Evolutionary conservation across 2,329 filamentous ascomycete species (phyloP).

Genomic region (Talaromyces funiculosus): DNA sequence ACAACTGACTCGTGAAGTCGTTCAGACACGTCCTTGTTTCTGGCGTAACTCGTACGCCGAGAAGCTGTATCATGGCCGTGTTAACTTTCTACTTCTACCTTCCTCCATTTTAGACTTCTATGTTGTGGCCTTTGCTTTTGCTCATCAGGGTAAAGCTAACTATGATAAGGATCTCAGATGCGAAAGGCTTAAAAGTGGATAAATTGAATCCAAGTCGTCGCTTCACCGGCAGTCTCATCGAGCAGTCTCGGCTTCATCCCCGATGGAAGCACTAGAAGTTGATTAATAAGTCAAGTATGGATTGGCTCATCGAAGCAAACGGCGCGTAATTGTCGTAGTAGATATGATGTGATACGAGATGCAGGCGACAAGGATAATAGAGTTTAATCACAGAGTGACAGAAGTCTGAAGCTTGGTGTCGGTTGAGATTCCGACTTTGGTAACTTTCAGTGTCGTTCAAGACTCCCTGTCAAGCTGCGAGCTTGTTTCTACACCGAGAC

Average conservation of each 20-base stretch:
- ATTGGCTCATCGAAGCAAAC: not conserved
- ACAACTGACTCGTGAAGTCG: not conserved
- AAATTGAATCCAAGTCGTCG: not conserved
- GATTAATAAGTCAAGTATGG: not conserved
- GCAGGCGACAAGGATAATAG: not conserved
- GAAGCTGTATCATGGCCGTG: not conserved
- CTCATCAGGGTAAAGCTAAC: not conserved
- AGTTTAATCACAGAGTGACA: not conserved
- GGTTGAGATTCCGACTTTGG: not conserved
- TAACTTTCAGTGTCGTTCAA: not conserved
- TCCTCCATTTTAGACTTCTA: not conserved
- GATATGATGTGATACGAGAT: not conserved
- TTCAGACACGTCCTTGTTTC: not conserved
- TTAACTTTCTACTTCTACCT: not conserved
- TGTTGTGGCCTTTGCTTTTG: slow-evolving; percentile 5
- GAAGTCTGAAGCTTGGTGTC: no score
- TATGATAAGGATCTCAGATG: not conserved
- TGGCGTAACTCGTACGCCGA: not conserved
- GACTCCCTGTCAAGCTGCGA: not conserved
- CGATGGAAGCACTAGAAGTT: not conserved
- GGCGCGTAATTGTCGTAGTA: not conserved
- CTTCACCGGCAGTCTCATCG: not conserved
- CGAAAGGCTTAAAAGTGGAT: not conserved
- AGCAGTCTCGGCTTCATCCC: not conserved
- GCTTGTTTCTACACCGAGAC: not conserved